Evolutionary conservation across 345 rosid species (phyloP), one percentile per base, ranked within the genome.

Genomic region (Durio zibethinus): DNA sequence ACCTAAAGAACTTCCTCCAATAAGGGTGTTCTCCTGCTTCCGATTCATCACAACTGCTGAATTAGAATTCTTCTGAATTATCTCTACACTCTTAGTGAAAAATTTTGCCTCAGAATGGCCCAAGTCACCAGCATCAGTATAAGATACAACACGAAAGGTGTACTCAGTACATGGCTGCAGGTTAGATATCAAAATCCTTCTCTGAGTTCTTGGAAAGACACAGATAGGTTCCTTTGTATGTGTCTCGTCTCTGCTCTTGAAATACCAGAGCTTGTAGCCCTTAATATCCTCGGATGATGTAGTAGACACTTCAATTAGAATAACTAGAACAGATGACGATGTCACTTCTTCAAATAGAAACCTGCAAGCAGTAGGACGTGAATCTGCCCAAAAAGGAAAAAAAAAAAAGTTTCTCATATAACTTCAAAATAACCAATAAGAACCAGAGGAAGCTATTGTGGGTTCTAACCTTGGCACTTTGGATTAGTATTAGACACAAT

Each of bases 251-350:
- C 88, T 78, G 67, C 88, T 92, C 89, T 88, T 88, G 66, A 86
- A 85, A 82, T 83, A 94, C 98, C 99, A 97, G 78, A 97, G 91
- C 86, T 92, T 97, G 80, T 94, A 94, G 64, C 99, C 98, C 78
- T 85, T 87, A 25, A 97, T 85, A 74, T 84, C 86, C 48, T 77
- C 72, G 38, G 89, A 85, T 62, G 80, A 72, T 23, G 78, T 75
- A 42, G 77, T 79, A 50, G 96, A 83, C 60, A 86, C 74, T 78
- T 92, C 99, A 79, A 97, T 82, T 74, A 97, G 68, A 78, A 87
- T 82, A 78, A 94, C 84, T 43, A 85, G 81, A 72, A 92, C 91
- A 59, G 89, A 85, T 20, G 88, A 87, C 0, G 96, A 74, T 14
- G 79, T 86, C 79, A 92, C 85, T 87, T 94, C 94, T 86, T 97